Conservation (phyloP, 306 rosid species). For the Lotus japonicus region DNA sequence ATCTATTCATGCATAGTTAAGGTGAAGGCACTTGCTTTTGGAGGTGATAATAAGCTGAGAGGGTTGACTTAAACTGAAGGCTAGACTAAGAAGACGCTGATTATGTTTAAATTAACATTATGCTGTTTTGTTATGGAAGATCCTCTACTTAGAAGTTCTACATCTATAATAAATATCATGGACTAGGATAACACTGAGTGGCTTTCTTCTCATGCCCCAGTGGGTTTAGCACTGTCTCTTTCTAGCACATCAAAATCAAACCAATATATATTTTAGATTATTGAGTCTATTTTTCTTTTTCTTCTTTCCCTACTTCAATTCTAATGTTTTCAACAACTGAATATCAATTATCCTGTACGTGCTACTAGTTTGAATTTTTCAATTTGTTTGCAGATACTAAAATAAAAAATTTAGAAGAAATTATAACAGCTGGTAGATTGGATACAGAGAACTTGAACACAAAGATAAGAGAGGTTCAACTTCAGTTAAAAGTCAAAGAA, state of each 20-base stretch:
- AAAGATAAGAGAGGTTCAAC: slow-evolving; percentile 49
- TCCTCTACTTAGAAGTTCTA: background rate
- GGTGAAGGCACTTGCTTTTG: background rate
- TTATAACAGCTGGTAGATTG: slow-evolving; percentile 45
- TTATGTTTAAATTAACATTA: background rate
- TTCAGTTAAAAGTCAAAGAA: slow-evolving; percentile 54
- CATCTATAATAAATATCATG: background rate
- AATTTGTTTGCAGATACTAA: slow-evolving; percentile 52
- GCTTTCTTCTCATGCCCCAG: background rate
- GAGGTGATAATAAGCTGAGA: background rate
- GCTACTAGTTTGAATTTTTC: slow-evolving; percentile 14
- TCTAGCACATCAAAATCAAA: background rate
- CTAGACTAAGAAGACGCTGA: background rate
- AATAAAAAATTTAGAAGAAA: slow-evolving; percentile 59
- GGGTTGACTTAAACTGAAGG: background rate
- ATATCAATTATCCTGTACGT: background rate
- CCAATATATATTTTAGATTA: background rate
- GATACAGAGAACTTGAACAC: slow-evolving; percentile 54
- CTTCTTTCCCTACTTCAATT: background rate
- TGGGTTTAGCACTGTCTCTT: background rate
- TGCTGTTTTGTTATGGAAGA: slow-evolving; percentile 12
- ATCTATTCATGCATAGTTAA: background rate
- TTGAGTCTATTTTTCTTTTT: background rate
- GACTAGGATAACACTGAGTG: background rate
- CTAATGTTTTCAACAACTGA: slow-evolving; percentile 3